These are phyloP conservation scores for Brachypodium distachyon DNA, from an alignment of 202 grass and related monocot genomes.

Conservation along the genomic window DNA sequence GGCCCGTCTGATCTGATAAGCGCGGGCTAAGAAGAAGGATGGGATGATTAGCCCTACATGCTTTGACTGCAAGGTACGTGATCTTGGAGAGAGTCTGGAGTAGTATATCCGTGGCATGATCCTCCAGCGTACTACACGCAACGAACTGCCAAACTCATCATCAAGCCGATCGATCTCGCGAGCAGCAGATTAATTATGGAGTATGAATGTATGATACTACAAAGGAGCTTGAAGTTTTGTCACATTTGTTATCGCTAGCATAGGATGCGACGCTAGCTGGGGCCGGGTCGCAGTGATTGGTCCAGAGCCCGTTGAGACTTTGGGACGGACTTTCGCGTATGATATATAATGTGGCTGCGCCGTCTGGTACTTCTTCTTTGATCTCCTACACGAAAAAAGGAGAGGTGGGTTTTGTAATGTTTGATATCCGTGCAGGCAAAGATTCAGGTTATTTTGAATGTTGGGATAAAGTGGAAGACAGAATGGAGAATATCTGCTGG, in stretches of 20 bases:
- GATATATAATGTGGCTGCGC: neutral
- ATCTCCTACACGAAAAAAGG: too few relatives aligned
- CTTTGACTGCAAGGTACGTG: conserved; percentile 46
- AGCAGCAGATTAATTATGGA: neutral
- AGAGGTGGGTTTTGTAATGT: too few relatives aligned
- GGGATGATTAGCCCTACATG: conserved; percentile 19
- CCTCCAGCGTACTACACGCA: conserved; percentile 3
- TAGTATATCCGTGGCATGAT: neutral
- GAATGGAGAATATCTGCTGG: neutral
- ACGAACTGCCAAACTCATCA: neutral
- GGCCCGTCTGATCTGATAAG: too few relatives aligned
- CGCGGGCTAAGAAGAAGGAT: neutral
- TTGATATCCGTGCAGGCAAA: too few relatives aligned
- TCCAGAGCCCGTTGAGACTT: neutral
- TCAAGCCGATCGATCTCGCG: neutral
- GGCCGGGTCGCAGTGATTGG: too few relatives aligned
- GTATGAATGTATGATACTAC: neutral
- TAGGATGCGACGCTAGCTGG: neutral
- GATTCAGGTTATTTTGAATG: too few relatives aligned
- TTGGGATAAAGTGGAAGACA: neutral
- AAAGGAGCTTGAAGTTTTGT: conserved; percentile 8
- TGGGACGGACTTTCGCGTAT: neutral
- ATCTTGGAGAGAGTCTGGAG: neutral
- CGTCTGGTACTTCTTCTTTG: neutral
- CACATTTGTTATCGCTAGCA: conserved; percentile 1